Conservation (phyloP, 352 stramenopile genomes). For the Phytophthora aleatoria region DNA sequence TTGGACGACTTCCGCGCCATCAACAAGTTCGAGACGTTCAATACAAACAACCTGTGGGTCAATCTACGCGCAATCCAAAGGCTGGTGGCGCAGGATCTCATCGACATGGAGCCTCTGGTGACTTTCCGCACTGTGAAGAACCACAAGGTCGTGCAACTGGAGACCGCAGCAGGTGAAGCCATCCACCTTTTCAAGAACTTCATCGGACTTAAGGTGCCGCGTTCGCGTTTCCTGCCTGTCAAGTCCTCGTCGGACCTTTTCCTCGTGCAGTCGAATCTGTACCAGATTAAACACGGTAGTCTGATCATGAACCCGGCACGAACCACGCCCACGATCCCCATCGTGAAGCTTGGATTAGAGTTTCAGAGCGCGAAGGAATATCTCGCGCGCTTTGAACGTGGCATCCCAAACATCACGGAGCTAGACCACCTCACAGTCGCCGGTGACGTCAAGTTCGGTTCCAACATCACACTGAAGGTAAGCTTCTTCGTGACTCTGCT, state of each 20-base stretch:
- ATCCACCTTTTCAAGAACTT: conserved; percentile 99
- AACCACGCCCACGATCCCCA: conserved; percentile 85
- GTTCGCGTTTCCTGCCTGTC: conserved; percentile 97
- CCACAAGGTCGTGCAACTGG: conserved; percentile 95
- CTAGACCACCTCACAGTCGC: conserved; percentile 94
- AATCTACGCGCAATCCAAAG: conserved; percentile 97
- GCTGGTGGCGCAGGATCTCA: conserved; percentile 96
- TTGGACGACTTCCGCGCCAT: conserved; percentile 94
- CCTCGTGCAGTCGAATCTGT: conserved; percentile 93
- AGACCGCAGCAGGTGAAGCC: conserved; percentile 96
- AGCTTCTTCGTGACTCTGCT: background rate
- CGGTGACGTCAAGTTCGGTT: conserved; percentile 93
- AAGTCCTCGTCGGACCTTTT: conserved; percentile 99
- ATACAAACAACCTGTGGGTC: conserved; percentile 99
- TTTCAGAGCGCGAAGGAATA: conserved; percentile 92
- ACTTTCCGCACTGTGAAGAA: conserved; percentile 96
- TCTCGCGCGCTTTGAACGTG: conserved; percentile 79
- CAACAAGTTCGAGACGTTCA: conserved; percentile 98
- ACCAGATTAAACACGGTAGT: conserved; percentile 92
- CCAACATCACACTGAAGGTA: conserved; percentile 92
- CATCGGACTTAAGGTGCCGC: conserved; percentile 95
- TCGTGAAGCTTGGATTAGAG: conserved; percentile 93
- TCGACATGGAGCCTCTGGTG: conserved; percentile 97
- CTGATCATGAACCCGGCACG: conserved; percentile 89
- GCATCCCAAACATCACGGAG: conserved; percentile 93